These are phyloP conservation scores for Gleditsia sinensis DNA, from an alignment of 306 rosid genomes.

Conservation along the genomic window DNA sequence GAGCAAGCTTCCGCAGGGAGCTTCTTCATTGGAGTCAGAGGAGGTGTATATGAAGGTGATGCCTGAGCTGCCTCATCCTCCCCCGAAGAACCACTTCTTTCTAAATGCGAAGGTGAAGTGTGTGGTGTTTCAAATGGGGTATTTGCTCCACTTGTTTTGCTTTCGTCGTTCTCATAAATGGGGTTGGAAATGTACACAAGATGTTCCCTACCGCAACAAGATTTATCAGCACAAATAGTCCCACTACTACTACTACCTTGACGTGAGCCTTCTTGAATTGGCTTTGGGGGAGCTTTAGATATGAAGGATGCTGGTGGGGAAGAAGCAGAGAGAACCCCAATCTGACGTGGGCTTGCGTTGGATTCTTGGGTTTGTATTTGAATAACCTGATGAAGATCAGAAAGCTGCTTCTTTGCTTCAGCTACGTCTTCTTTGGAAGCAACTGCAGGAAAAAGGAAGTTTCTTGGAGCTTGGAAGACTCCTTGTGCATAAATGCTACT, in stretches of 20 bases:
- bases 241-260: background rate
- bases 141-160: slow-evolving; percentile 30
- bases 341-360: slow-evolving; percentile 33
- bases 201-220: too few relatives aligned
- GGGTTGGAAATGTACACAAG: slow-evolving; percentile 86
- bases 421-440: slow-evolving; percentile 45
- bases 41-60: slow-evolving; percentile 57
- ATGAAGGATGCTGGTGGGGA: too few relatives aligned
- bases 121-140: slow-evolving; percentile 85
- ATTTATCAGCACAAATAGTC: background rate
- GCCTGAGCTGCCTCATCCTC: slow-evolving; percentile 52
- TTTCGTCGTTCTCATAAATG: slow-evolving; percentile 57
- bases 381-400: slow-evolving; percentile 49
- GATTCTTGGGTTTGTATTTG: slow-evolving; percentile 55
- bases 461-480: slow-evolving; percentile 75
- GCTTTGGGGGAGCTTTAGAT: too few relatives aligned
- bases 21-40: slow-evolving; percentile 83
- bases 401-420: slow-evolving; percentile 44
- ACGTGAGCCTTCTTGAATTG: slow-evolving; percentile 17
- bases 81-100: slow-evolving; percentile 49
- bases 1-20: slow-evolving; percentile 81
- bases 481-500: slow-evolving; percentile 64
- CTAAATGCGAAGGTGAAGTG: slow-evolving; percentile 73
- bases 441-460: slow-evolving; percentile 58
- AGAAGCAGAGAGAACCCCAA: slow-evolving; percentile 32